phyloP scores from a whole-genome alignment of 257 asterid species.

The Prunella vulgaris region DNA sequence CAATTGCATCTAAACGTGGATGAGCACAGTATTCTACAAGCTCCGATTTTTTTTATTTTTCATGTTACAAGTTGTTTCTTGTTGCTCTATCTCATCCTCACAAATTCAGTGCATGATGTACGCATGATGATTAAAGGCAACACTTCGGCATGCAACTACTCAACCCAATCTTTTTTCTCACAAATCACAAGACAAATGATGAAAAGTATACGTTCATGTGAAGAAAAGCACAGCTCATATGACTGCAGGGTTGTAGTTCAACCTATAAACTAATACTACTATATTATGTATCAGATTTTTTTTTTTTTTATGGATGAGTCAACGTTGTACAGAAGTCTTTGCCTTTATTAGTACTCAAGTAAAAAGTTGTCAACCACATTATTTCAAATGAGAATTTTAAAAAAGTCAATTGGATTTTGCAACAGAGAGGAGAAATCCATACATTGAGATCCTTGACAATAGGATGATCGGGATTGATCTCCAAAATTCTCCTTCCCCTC shows the following conservation, averaged over 20 bases:
- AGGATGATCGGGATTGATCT: conserved; percentile 95
- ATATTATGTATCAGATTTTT: too few relatives aligned
- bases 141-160: too few relatives aligned
- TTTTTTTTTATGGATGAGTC: too few relatives aligned
- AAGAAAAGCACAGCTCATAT: not conserved
- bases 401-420: not conserved
- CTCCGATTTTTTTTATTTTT: not conserved
- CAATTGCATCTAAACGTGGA: not conserved
- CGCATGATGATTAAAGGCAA: not conserved
- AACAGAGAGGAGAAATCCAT: conserved; percentile 18
- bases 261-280: not conserved
- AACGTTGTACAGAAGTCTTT: too few relatives aligned
- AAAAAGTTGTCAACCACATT: not conserved
- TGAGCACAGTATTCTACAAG: not conserved
- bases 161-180: too few relatives aligned
- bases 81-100: not conserved
- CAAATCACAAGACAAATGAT: not conserved
- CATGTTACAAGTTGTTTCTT: not conserved
- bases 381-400: not conserved
- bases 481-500: conserved; percentile 96
- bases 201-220: too few relatives aligned
- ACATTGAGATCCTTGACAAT: conserved; percentile 89
- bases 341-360: too few relatives aligned
- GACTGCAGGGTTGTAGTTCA: not conserved
- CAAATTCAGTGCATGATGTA: not conserved